A percentile compares a stretch with the other conserved stretches of the same genome.
These are phyloP conservation scores for Diatrype stigma DNA, from an alignment of 2,329 filamentous ascomycete species.

Conservation along the genomic window DNA sequence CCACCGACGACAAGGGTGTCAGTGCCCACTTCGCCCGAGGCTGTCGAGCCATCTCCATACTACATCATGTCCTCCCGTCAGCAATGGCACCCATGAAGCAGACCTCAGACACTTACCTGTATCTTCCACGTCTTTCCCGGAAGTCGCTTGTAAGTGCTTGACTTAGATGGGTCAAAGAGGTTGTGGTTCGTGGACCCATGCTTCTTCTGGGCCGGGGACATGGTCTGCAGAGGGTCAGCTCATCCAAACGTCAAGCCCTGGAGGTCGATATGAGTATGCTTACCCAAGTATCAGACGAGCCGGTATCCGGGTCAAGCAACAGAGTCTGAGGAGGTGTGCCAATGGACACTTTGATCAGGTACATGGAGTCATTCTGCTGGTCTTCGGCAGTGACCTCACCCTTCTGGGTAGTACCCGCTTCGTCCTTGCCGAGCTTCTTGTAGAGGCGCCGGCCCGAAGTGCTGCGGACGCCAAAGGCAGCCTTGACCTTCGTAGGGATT, in stretches of 20 bases:
- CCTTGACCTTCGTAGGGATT: conserved; percentile 34
- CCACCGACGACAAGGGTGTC: conserved; percentile 61
- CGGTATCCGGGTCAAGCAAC: conserved; percentile 66
- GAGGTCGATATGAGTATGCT: conserved; percentile 11
- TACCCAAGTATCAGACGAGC: conserved; percentile 67
- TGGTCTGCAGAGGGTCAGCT: conserved; percentile 37
- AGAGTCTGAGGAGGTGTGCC: conserved; percentile 61
- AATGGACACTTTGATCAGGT: conserved; percentile 60
- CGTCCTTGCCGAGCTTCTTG: conserved; percentile 35
- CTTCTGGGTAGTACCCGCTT: conserved; percentile 30
- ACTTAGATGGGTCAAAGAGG: conserved; percentile 58
- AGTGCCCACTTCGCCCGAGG: conserved; percentile 60
- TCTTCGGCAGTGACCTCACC: conserved; percentile 57
- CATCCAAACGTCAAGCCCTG: not conserved
- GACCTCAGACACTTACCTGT: conserved; percentile 16
- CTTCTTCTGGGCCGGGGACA: conserved; percentile 47
- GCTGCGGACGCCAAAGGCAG: conserved; percentile 44
- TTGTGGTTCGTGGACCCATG: conserved; percentile 41
- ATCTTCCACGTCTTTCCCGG: conserved; percentile 58
- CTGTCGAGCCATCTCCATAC: conserved; percentile 65
- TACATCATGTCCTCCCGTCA: not conserved
- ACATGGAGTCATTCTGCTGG: conserved; percentile 60
- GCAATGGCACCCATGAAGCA: too few species aligned
- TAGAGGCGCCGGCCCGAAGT: conserved; percentile 43
- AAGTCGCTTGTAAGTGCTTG: conserved; percentile 51